Evolutionary conservation across 2,329 filamentous ascomycete species (phyloP), one percentile per base, ranked within the genome.

Genomic region (Ophiostoma perfectum): DNA sequence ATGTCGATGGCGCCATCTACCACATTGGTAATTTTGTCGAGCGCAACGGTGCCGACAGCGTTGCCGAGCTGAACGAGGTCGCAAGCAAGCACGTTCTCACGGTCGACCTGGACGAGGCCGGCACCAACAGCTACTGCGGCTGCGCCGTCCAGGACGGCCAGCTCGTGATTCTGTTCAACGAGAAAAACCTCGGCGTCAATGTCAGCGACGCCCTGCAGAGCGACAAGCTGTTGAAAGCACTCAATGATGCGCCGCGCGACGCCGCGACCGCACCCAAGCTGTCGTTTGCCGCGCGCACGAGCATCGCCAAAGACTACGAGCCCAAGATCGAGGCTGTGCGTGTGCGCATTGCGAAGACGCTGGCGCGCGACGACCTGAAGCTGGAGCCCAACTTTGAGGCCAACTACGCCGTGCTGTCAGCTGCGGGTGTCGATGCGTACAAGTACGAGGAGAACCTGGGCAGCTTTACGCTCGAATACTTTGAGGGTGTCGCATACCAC

Each of bases 351-450:
- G 76, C 71, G 38, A 73, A 74, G 55, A 67, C 60, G 74, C 82
- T 8, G 75, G 73, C 8, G 76, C 76, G 67, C 74, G 49, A 77
- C 1, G 77, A 81, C n/a, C 74, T 85, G 45, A 76, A 78, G 60
- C 77, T 86, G 16, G 79, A 77, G 64, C 80, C 82, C 60, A 81
- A 81, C 73, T 85, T 84, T 65, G 81, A 82, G 66, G 76, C 76
- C 4, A 75, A 75, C 16, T 83, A 78, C 62, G 78, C 75, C 42
- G 78, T 75, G 73, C 77, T 85, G n/a, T 76, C 75, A 66, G 76
- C 73, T 1, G 76, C 75, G 67, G 74, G 73, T 44, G 77, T 74
- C 58, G 72, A 75, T 2, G 70, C 78, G 11, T 71, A 77, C 5
- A 78, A 81, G 70, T 86, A 81, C 80, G 75, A 84, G 73, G 67